A percentile compares a stretch with the other conserved stretches of the same genome.
Evolutionary conservation across 2,329 filamentous ascomycete species (phyloP).

Genomic region (Phialophora chinensis): DNA sequence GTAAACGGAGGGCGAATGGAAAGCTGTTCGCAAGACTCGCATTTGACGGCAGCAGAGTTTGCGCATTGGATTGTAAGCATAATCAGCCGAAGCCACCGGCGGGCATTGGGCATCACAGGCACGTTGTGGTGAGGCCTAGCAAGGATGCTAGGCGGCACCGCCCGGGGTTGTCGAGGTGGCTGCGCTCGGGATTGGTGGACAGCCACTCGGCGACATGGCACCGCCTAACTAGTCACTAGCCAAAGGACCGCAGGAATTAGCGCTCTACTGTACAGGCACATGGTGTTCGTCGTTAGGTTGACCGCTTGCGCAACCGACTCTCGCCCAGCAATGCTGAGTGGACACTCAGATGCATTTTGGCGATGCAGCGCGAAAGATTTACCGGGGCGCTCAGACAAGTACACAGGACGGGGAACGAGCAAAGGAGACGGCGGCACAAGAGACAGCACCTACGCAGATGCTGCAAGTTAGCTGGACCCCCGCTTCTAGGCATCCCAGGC

Average conservation of each 20-base stretch:
- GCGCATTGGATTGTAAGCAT: background rate
- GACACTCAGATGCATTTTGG: background rate
- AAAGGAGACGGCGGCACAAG: background rate
- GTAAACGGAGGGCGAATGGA: background rate
- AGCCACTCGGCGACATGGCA: slow-evolving; percentile 1
- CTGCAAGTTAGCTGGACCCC: background rate
- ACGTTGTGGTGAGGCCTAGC: background rate
- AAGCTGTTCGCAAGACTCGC: background rate
- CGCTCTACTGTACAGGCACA: background rate
- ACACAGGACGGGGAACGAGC: too few relatives aligned
- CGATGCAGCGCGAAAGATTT: background rate
- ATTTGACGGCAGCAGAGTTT: background rate
- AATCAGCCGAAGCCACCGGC: background rate
- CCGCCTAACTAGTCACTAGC: background rate
- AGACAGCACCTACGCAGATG: too few relatives aligned
- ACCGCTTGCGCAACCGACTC: background rate
- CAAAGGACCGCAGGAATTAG: background rate
- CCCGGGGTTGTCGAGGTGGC: background rate
- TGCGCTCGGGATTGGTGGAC: background rate
- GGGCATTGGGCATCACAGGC: background rate
- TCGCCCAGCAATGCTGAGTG: background rate
- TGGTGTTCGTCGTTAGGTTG: background rate
- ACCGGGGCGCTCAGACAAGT: background rate
- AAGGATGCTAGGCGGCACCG: background rate
- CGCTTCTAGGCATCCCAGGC: background rate